Base-by-base conservation (phyloP, 1,284 basidiomycete genomes). In the Pseudozyma thailandica region DNA sequence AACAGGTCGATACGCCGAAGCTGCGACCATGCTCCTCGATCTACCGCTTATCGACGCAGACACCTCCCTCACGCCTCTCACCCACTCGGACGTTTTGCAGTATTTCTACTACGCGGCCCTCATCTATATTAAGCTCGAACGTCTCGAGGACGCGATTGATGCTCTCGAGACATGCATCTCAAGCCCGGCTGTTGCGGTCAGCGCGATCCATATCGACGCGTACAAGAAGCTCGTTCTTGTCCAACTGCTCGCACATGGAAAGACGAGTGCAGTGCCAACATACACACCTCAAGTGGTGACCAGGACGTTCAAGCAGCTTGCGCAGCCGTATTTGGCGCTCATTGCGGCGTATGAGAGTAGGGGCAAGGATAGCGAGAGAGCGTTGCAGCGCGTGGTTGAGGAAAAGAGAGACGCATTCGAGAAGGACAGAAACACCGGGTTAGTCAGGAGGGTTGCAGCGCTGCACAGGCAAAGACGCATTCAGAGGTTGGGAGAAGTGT, bases 141-240 rank as follows among this genome's bases (percentile, higher is more conserved):
- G 57, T 2, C 43, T 68, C 18, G 42, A 50, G 1, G 53, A 66
- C n/a, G 79, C 78, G 18, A 60, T 68, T 21, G 71, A 80, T 18
- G 63, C 62, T 5, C 69, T 77, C 20, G 75, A 78, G 39, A 71
- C 61, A 80, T 80, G 89, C 63, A 88, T 90, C 30, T 88, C 88
- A 31, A 88, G 89, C 41, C 92, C 92, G 0, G 88, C 89, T 0
- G 85, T 86, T 1, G 85, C 85, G 1, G 87, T 89, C 0, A 87
- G 88, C 1, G 88, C 89, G 3, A 85, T 94, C 6, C 92, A 94
- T 80, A 82, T 92, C 72, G 92, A 93, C 75, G 92, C 92, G 0
- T 85, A 90, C 78, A 94, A 94, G 85, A 92, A 93, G 83, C 84
- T 92, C 37, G 83, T 88, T 8, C 85, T 93, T 6, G 86, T 92